Evolutionary conservation across 139 green algal genomes (phyloP), one percentile per base, ranked within the genome.

Genomic region (Tetratostichococcus sp.): DNA sequence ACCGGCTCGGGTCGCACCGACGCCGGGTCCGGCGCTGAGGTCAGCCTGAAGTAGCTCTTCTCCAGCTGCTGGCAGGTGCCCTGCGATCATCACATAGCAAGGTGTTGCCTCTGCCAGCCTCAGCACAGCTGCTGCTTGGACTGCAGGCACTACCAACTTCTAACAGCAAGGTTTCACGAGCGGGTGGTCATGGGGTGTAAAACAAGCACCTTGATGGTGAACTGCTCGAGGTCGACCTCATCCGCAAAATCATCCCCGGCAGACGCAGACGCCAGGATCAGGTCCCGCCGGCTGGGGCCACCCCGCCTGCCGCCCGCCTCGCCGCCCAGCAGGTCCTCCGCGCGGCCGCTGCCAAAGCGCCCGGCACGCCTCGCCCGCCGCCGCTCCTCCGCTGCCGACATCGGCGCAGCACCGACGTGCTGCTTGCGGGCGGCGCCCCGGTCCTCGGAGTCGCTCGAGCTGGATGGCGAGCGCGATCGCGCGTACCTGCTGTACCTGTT

Each of bases 31-130:
- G 93, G 93, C 25, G 87, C 75, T 0, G 77, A 80, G 19, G 92
- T 96, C n/a, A 97, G 86, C 21, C 93, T 85, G 72, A 97, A 88
- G 80, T 96, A 97, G 72, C 86, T 86, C 86, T 97, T 97, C 80
- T 97, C 93, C 67, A 97, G 80, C 6, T 73, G 74, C 73, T 87
- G 71, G 66, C 82, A 87, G 0, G 80, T 94, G 76, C 92, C 92
- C 70, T 83, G 72, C 32, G 74, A 74, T 75, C 65, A 89, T 73
- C n/a, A 80, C n/a, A n/a, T n/a, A n/a, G n/a, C n/a, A n/a, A n/a
- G n/a, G n/a, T n/a, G n/a, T n/a, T n/a, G n/a, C n/a, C n/a, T n/a
- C n/a, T n/a, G n/a, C n/a, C n/a, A n/a, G n/a, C n/a, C n/a, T n/a
- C n/a, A n/a, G n/a, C n/a, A n/a, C n/a, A n/a, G n/a, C n/a, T n/a